Evolutionary conservation across 2,329 filamentous ascomycete genomes (phyloP), one percentile per base, ranked within the genome.

Genomic region (Botryotinia convoluta): DNA sequence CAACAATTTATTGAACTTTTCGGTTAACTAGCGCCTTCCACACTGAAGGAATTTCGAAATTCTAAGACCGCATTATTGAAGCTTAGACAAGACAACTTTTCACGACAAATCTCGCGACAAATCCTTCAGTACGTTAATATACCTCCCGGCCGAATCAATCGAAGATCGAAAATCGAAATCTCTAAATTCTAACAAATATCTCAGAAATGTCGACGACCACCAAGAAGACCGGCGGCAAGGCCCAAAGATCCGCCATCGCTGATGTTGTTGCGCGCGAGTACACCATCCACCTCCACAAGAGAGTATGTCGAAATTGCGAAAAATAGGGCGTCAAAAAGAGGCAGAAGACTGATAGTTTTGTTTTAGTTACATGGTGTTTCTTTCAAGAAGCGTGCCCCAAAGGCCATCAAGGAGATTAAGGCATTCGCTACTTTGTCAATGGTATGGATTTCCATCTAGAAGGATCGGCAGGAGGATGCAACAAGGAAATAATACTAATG

Each of bases 221-320:
- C 79, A 92, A 90, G 87, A 92, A 90, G 87, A 86, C 87, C 78
- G 84, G 88, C 82, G 92, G 91, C 88, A 92, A 92, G 87, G 82
- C 85, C 81, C 85, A 86, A 83, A 93, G 95, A 85, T 97, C 94
- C 86, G 97, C 97, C 88, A 97, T 99, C 86, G 92, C 94, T 87
- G 95, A 99, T 87, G 97, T 99, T 84, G 95, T 99, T 86, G 92
- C 96, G 83, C 94, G 96, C 90, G 97, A 99, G 90, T 99, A 99
- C 92, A 99, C 96, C 87, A 98, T 99, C 89, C 95, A 99, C 91
- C 89, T 99, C 82, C 96, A 99, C 93, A 98, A 97, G 93, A 93
- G 95, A 87, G 93, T 97, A 95, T 85, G 92, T 92, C 85, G 75
- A 75, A 75, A 69, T 70, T 71, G 65, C 37, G 48, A 61, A 71